Evolutionary conservation across 805 yeast genomes (phyloP), one percentile per base, ranked within the genome.

Genomic region (Candida awuae): DNA sequence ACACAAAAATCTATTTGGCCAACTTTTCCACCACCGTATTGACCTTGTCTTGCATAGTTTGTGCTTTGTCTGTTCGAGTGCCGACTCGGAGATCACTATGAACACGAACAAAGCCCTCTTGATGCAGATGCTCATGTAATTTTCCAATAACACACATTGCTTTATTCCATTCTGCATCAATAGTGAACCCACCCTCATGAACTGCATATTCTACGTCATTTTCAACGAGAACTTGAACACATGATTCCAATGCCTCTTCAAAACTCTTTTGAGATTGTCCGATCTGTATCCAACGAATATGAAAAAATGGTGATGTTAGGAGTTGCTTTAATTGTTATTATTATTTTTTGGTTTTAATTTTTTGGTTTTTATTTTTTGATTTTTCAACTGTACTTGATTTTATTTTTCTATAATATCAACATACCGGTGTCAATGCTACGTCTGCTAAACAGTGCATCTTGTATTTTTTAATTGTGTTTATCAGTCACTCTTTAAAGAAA

Each of bases 141-240:
- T 75, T 71, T 7, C 95, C 95, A 49, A 86, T 80, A 38, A 84
- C 59, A 25, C 68, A 73, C 75, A 78, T 80, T 2, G 86, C 95
- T 38, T 80, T 85, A 50, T 77, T 76, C 95, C 95, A 86, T 13
- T 86, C 87, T 1, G 95, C 95, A 50, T 82, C 81, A 41, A 54
- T 45, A 1, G 95, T 86, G 10, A 95, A 86, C 2, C 95, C 95
- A 2, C 95, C 95, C 48, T 90, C 81, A 61, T 86, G 95, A 42
- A 86, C 65, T 2, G 84, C 75, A 45, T 81, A 76, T 34, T 76
- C 67, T 37, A 86, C 62, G 2, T 73, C 78, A 21, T 82, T 73
- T 19, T 68, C 67, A 40, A 80, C 66, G 23, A 86, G 76, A 38
- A 75, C 59, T 18, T 70, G 63, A 44, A 84, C 87, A 26, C 81